A percentile compares a stretch with the other conserved stretches of the same genome.
Conservation (phyloP, 768 basidiomycete species). For the Serendipita sp. region DNA sequence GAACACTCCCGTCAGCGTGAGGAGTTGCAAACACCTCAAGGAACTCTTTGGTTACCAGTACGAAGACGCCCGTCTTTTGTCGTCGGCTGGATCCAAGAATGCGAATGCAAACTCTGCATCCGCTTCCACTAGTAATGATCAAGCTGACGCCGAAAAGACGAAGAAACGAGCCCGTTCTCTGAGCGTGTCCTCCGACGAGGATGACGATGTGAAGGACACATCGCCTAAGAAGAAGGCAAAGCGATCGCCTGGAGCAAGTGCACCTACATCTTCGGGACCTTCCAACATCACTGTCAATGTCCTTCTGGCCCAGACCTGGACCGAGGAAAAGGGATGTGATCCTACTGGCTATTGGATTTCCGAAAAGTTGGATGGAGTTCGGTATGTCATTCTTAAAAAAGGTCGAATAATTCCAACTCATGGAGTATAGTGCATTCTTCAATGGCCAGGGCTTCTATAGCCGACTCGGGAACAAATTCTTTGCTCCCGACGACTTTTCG, state of each 20-base stretch:
- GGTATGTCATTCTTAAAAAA: slow-evolving; percentile 21
- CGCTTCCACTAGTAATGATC: neutral
- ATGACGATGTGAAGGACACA: slow-evolving; percentile 10
- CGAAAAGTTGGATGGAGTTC: slow-evolving; percentile 44
- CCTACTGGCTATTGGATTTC: slow-evolving; percentile 46
- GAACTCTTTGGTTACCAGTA: slow-evolving; percentile 30
- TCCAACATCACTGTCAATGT: slow-evolving; percentile 27
- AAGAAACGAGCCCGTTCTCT: neutral
- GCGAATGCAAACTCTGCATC: neutral
- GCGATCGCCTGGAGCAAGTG: neutral
- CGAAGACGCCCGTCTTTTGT: slow-evolving; percentile 22
- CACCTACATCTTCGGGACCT: neutral
- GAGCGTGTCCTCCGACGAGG: slow-evolving; percentile 2
- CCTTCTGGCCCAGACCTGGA: slow-evolving; percentile 41
- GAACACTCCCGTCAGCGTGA: slow-evolving; percentile 21
- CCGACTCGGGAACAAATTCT: slow-evolving; percentile 42
- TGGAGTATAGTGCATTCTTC: slow-evolving; percentile 28
- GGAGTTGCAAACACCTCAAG: neutral
- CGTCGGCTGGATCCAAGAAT: slow-evolving; percentile 12
- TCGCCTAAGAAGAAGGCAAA: slow-evolving; percentile 5
- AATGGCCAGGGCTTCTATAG: slow-evolving; percentile 37
- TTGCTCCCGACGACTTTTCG: slow-evolving; percentile 39
- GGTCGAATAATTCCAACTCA: neutral
- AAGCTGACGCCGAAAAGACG: neutral
- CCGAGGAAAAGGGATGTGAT: slow-evolving; percentile 34